Conservation (phyloP, 2,329 filamentous ascomycete species). For the Pseudocercospora eumusae region DNA sequence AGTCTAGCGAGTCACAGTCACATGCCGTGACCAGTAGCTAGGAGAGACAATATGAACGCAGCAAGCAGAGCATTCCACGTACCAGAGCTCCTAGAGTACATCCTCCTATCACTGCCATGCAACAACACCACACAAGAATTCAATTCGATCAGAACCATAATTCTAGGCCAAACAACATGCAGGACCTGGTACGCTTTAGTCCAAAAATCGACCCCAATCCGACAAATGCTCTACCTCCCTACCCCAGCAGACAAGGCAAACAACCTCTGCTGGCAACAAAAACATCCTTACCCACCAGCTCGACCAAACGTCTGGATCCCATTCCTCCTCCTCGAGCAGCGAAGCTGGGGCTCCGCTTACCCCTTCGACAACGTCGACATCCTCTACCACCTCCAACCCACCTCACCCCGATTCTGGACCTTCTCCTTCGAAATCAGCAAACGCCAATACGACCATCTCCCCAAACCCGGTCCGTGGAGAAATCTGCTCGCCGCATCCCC, state of each 20-base stretch:
- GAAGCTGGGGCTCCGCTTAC: slow-evolving; percentile 30
- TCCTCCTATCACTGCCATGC: slow-evolving; percentile 24
- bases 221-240: slow-evolving; percentile 25
- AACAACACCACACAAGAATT: slow-evolving; percentile 27
- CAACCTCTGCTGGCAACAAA: slow-evolving; percentile 16
- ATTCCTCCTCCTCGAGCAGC: slow-evolving; percentile 26
- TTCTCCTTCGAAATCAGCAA: slow-evolving; percentile 28
- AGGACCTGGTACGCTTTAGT: slow-evolving; percentile 27
- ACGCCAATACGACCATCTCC: slow-evolving; percentile 21
- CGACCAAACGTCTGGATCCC: slow-evolving; percentile 31
- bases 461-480: slow-evolving; percentile 19
- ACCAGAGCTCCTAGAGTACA: slow-evolving; percentile 27
- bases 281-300: slow-evolving; percentile 23
- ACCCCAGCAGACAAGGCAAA: slow-evolving; percentile 18
- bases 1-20: background rate
- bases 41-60: slow-evolving; percentile 9
- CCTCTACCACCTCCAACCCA: slow-evolving; percentile 19
- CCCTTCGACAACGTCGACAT: slow-evolving; percentile 25
- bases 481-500: slow-evolving; percentile 25
- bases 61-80: slow-evolving; percentile 24
- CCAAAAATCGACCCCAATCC: slow-evolving; percentile 20
- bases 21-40: background rate
- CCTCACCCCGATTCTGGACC: slow-evolving; percentile 25
- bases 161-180: slow-evolving; percentile 21
- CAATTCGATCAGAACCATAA: slow-evolving; percentile 21